Conservation (phyloP, 108 stramenopile species). For the Skeletonema marinoi region DNA sequence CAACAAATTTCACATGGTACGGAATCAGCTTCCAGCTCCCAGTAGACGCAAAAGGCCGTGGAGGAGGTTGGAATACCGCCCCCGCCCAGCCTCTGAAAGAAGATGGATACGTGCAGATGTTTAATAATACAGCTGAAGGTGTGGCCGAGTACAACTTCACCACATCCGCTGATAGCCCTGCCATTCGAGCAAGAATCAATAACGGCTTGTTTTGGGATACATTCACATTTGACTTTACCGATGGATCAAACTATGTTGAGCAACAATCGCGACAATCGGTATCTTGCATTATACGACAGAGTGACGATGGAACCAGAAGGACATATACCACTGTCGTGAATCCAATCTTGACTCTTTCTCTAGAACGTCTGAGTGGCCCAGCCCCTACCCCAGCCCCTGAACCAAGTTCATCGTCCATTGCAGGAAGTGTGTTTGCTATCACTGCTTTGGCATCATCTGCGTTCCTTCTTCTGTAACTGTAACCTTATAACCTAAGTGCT, state of each 20-base stretch:
- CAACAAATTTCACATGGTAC: not conserved
- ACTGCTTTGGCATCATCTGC: not conserved
- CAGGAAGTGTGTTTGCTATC: not conserved
- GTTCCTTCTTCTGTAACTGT: not conserved
- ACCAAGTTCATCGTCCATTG: not conserved
- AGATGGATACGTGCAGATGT: not conserved
- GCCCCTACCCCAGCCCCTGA: not conserved
- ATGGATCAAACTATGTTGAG: not conserved
- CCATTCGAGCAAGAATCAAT: not conserved
- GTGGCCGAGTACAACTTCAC: not conserved
- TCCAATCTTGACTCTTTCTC: not conserved
- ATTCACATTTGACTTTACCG: not conserved
- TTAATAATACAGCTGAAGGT: not conserved
- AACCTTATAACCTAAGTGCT: not conserved
- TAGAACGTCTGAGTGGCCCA: constrained; percentile 1
- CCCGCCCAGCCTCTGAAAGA: not conserved
- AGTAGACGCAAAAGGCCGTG: not conserved
- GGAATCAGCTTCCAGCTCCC: not conserved
- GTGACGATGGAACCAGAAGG: not conserved
- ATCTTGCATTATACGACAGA: not conserved
- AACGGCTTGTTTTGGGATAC: not conserved
- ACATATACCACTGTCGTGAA: not conserved
- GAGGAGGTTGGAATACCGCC: not conserved
- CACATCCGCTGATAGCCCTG: not conserved
- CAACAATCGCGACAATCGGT: not conserved